Base-by-base conservation (phyloP, 805 yeast species). In the Citeromyces matritensis region DNA sequence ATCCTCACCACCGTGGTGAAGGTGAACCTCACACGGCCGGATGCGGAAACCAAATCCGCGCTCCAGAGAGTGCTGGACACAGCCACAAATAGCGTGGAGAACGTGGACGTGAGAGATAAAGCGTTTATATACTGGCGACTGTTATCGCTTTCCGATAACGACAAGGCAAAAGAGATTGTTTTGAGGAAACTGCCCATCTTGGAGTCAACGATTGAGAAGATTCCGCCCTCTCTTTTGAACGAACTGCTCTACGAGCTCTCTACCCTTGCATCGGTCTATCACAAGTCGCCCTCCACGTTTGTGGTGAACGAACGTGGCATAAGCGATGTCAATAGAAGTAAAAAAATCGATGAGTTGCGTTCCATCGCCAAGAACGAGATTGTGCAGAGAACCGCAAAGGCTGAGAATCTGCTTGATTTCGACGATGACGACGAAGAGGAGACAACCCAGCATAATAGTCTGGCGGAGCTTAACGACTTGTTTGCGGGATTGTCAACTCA, bases 191-290 rank as follows among this genome's bases (percentile, higher is more conserved):
- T 81, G 34, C 94, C 95, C 9, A 69, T 72, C 7, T 70, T 91
- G 36, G 67, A 71, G 28, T 66, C 83, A 2, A 76, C 85, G 2
- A 70, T 86, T 21, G 77, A 84, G 27, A 53, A 63, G 12, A 77
- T 86, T 44, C 73, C 83, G 26, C 77, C 82, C 0, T 63, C 60
- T 14, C 60, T 84, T 4, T 63, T 86, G 35, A 70, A 74, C 27
- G 76, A 72, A 38, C 62, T 91, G 31, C 47, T 88, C 21, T 48
- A 58, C n/a, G 94, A 88, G 47, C 55, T 88, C 34, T 75, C 93
- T 3, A 78, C 91, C 6, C 64, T 91, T 38, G 76, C 95, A 25
- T 83, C 96, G 0, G 91, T 91, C 2, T 83, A 83, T 47, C 93
- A 80, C 53, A 79, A 78, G 47, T 94, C 96, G 9, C 72, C 81